These are phyloP conservation scores for Chrysophaeum taylorii DNA, from an alignment of 352 stramenopile species.

Conservation along the genomic window DNA sequence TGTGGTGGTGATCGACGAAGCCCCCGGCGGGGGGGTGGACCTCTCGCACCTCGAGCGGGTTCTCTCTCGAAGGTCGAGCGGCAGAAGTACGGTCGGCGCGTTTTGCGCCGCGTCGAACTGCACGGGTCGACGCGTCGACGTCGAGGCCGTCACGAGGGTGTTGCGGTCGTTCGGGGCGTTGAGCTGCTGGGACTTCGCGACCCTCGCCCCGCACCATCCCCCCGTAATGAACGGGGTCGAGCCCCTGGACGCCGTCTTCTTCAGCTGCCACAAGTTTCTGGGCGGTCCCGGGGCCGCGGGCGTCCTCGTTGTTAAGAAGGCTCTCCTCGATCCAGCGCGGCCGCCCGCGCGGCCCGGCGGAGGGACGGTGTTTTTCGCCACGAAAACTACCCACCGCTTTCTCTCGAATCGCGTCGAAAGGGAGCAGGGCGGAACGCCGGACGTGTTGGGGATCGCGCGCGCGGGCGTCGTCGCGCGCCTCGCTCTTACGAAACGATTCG, in stretches of 20 bases:
- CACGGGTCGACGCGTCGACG: conserved; percentile 78
- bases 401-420: conserved; percentile 74
- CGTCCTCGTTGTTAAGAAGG: conserved; percentile 87
- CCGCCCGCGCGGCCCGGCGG: not conserved
- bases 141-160: conserved; percentile 67
- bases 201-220: conserved; percentile 73
- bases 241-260: conserved; percentile 81
- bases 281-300: conserved; percentile 77
- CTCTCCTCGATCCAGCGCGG: conserved; percentile 18
- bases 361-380: conserved; percentile 74
- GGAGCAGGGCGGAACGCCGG: conserved; percentile 88
- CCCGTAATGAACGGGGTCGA: conserved; percentile 98
- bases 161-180: conserved; percentile 79
- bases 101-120: conserved; percentile 88
- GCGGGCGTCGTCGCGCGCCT: conserved; percentile 41
- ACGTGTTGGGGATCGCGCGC: conserved; percentile 81
- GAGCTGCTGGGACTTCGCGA: conserved; percentile 88
- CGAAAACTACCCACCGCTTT: conserved; percentile 63
- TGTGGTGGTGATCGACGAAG: conserved; percentile 57
- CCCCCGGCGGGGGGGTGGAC: conserved; percentile 46
- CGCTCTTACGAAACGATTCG: not conserved
- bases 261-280: conserved; percentile 90
- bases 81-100: conserved; percentile 55
- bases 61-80: too few species aligned
- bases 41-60: conserved; percentile 39